A percentile compares a stretch with the other conserved stretches of the same genome.
These are phyloP conservation scores for Draba incana DNA, from an alignment of 345 rosid species.

Conservation along the genomic window DNA sequence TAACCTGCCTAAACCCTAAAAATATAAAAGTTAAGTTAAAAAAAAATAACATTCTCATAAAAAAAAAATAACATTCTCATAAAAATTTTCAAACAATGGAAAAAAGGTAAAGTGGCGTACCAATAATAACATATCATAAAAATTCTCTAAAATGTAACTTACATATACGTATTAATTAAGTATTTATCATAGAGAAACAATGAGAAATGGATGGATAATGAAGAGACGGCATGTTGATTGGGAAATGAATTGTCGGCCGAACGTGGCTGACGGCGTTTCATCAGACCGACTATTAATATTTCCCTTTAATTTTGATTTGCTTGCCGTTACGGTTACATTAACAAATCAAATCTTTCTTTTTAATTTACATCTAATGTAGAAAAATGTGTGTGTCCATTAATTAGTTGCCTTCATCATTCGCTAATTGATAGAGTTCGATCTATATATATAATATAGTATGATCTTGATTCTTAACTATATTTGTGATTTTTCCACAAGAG, in stretches of 20 bases:
- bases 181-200: constrained; percentile 15
- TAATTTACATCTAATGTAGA: background rate
- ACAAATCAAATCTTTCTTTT: constrained; percentile 9
- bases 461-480: constrained; percentile 11
- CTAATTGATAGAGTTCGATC: constrained; percentile 1
- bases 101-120: too few species aligned
- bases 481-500: constrained; percentile 30
- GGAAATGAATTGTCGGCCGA: constrained; percentile 38
- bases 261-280: constrained; percentile 42
- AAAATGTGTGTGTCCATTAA: constrained; percentile 6
- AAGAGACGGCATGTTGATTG: constrained; percentile 37
- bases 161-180: background rate
- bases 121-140: too few species aligned
- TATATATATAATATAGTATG: too few species aligned
- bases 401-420: constrained; percentile 38
- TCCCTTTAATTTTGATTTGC: constrained; percentile 41
- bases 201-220: constrained; percentile 37
- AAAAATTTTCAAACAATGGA: too few species aligned
- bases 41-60: too few species aligned
- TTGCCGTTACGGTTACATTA: constrained; percentile 36
- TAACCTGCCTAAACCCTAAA: too few species aligned
- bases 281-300: constrained; percentile 40
- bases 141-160: background rate
- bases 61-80: too few species aligned
- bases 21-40: too few species aligned